Percentiles rank a stretch among this genome's conserved stretches.
These are phyloP conservation scores for Dendrobium catenatum DNA, from an alignment of 106 monocot species.

Conservation along the genomic window DNA sequence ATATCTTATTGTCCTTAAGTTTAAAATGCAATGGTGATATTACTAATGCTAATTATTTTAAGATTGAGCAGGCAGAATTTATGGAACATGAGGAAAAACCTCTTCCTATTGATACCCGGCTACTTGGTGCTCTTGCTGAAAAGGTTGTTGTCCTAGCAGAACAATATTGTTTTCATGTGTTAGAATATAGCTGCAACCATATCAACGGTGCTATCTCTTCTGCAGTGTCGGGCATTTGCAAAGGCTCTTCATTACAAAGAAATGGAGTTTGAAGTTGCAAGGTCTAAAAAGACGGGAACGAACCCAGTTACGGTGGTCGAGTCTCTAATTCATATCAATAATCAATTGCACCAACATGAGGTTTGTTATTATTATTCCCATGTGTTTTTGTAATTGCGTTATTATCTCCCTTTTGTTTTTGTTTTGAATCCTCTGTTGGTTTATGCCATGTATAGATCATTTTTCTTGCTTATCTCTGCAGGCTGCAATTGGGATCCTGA, in stretches of 20 bases:
- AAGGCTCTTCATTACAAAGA: constrained; percentile 99
- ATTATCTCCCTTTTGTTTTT: not conserved
- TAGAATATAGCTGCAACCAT: not conserved
- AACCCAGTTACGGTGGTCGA: constrained; percentile 97
- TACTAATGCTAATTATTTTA: constrained; percentile 3
- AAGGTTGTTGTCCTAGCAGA: constrained; percentile 39
- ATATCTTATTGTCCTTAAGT: not conserved
- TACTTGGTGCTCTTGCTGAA: constrained; percentile 98
- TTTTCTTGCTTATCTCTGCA: constrained; percentile 19
- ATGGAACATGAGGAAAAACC: constrained; percentile 99
- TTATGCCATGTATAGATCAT: not conserved
- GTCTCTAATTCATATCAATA: constrained; percentile 98
- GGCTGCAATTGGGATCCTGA: constrained; percentile 98
- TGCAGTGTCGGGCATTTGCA: constrained; percentile 94
- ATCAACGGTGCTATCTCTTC: not conserved
- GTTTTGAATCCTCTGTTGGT: not conserved
- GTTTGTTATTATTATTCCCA: constrained; percentile 22
- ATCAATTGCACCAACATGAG: constrained; percentile 98
- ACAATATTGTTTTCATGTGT: not conserved
- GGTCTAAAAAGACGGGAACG: constrained; percentile 88
- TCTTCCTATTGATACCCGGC: constrained; percentile 98
- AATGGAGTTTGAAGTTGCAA: constrained; percentile 99
- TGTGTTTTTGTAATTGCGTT: not conserved
- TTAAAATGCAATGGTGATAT: not conserved
- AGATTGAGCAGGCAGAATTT: constrained; percentile 81